These are phyloP conservation scores for Fraxinus dipetala DNA, from an alignment of 305 asterid species.

Conservation along the genomic window DNA sequence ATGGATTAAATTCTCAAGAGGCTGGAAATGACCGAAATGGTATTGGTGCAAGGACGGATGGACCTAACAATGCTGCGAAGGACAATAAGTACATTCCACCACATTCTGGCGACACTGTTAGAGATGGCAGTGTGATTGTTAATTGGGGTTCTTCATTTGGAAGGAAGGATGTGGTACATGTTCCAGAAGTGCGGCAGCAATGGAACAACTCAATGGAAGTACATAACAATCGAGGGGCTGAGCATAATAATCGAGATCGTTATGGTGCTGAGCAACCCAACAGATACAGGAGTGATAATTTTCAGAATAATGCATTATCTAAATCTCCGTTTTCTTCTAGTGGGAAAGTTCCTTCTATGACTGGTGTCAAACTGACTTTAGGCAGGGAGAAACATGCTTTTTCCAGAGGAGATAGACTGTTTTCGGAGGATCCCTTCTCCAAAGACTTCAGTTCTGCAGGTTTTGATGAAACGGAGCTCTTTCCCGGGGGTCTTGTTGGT, in stretches of 20 bases:
- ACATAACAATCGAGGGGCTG: constrained; percentile 46
- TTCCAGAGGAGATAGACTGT: constrained; percentile 50
- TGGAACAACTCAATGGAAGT: constrained; percentile 48
- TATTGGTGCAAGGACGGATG: constrained; percentile 41
- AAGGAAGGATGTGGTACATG: constrained; percentile 47
- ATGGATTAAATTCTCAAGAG: constrained; percentile 39
- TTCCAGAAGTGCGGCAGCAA: constrained; percentile 40
- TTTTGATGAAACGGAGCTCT: constrained; percentile 76
- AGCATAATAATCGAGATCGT: constrained; percentile 44
- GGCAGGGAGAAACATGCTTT: constrained; percentile 50
- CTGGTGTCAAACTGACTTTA: constrained; percentile 44
- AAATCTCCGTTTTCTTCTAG: constrained; percentile 46
- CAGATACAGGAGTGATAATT: constrained; percentile 52
- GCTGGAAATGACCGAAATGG: constrained; percentile 37
- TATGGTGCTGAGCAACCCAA: constrained; percentile 50
- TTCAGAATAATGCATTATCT: constrained; percentile 36
- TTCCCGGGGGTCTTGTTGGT: constrained; percentile 77
- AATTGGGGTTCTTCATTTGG: constrained; percentile 53
- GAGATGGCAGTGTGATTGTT: constrained; percentile 31
- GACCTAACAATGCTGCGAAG: constrained; percentile 39
- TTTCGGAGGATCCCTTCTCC: constrained; percentile 54
- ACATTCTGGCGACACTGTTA: constrained; percentile 45
- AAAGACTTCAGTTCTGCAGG: constrained; percentile 48
- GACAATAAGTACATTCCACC: constrained; percentile 49
- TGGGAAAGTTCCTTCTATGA: constrained; percentile 44